A percentile compares a stretch with the other conserved stretches of the same genome.
These are phyloP conservation scores for Cryptococcus hybrid DNA, from an alignment of 1,284 basidiomycete genomes.

Conservation along the genomic window DNA sequence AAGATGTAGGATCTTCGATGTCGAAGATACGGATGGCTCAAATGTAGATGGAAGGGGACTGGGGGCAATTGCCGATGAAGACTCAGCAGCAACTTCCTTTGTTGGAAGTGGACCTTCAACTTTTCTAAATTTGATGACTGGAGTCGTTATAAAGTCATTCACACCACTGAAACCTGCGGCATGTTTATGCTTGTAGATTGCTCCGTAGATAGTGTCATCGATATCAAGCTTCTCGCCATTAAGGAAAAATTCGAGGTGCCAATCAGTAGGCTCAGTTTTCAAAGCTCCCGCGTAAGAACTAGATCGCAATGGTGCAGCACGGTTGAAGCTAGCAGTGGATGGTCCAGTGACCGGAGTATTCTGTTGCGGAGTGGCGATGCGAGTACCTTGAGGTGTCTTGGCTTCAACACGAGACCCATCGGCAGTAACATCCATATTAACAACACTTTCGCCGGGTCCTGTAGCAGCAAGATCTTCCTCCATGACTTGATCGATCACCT, in stretches of 20 bases:
- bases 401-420: constrained; percentile 91
- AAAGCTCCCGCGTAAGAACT: constrained; percentile 90
- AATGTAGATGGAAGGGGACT: constrained; percentile 63
- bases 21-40: constrained; percentile 70
- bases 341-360: constrained; percentile 7
- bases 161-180: constrained; percentile 7
- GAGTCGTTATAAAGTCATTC: constrained; percentile 15
- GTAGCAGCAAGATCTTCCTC: constrained; percentile 53
- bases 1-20: constrained; percentile 86
- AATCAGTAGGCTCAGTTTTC: constrained; percentile 87
- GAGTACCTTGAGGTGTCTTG: constrained; percentile 92
- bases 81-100: constrained; percentile 25
- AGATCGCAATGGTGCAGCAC: constrained; percentile 50
- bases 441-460: constrained; percentile 67
- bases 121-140: constrained; percentile 83
- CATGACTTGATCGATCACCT: constrained; percentile 60
- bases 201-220: constrained; percentile 92
- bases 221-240: constrained; percentile 77
- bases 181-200: constrained; percentile 62
- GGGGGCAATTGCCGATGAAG: constrained; percentile 38
- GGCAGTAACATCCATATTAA: constrained; percentile 76
- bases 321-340: constrained; percentile 20
- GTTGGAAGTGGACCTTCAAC: constrained; percentile 72
- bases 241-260: constrained; percentile 95
- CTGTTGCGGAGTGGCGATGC: constrained; percentile 78